phyloP scores from a whole-genome alignment of 208 protist genomes.

The Endotrypanum monterogeii region DNA sequence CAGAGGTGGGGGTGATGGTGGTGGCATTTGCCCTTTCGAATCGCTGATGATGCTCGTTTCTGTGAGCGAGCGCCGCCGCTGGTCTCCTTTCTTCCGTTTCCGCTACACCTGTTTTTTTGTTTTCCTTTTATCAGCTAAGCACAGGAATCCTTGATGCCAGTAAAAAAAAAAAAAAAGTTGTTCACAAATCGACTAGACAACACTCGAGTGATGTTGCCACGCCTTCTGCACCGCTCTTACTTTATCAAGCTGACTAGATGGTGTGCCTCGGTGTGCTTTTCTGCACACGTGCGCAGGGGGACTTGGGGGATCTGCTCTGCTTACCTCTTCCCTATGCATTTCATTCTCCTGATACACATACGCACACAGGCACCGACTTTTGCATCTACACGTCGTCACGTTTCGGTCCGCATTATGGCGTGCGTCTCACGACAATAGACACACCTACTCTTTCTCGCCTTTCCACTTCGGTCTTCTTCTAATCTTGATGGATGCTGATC shows the following conservation, averaged over 20 bases:
- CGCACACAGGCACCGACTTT: not conserved
- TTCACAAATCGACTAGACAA: not conserved
- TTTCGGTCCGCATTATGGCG: not conserved
- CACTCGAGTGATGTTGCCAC: not conserved
- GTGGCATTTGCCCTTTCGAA: too few relatives aligned
- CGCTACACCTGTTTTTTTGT: not conserved
- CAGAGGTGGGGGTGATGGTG: not conserved
- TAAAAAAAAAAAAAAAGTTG: not conserved
- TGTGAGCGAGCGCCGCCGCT: too few relatives aligned
- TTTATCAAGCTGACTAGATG: not conserved
- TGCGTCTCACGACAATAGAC: not conserved
- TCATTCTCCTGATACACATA: not conserved
- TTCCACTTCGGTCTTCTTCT: not conserved
- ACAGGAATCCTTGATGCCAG: not conserved
- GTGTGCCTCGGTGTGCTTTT: conserved; percentile 8
- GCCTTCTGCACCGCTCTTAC: not conserved
- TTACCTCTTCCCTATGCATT: not conserved
- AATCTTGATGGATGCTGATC: not conserved
- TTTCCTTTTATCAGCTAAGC: not conserved
- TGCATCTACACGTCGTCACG: not conserved
- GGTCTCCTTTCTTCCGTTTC: too few relatives aligned
- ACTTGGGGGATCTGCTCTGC: not conserved
- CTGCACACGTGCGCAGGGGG: not conserved
- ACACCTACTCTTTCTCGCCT: not conserved
- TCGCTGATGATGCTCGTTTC: not conserved